Evolutionary conservation across 306 rosid species (phyloP).

Genomic region (Dryas octopetala): DNA sequence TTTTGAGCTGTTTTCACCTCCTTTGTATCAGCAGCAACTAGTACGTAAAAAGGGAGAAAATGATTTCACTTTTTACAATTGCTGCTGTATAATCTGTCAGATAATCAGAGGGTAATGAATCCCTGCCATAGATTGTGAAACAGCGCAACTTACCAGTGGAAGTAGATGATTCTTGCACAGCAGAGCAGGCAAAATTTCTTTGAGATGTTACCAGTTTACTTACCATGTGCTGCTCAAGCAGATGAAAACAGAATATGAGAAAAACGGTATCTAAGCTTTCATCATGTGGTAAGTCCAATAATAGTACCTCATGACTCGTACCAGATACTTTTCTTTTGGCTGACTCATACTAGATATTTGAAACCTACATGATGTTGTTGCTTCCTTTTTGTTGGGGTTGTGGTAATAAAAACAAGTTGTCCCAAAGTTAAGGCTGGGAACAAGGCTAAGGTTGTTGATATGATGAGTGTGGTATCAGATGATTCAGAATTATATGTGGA

Average conservation of each 20-base stretch:
- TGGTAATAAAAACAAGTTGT: background rate
- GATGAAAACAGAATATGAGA: conserved; percentile 7
- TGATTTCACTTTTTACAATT: conserved; percentile 15
- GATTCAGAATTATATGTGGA: no score
- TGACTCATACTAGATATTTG: background rate
- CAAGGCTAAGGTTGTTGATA: background rate
- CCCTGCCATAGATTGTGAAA: conserved; percentile 4
- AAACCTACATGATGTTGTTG: background rate
- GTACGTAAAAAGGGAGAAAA: conserved; percentile 10
- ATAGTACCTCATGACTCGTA: background rate
- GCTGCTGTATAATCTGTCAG: background rate
- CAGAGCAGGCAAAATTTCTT: conserved; percentile 60
- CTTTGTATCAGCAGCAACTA: conserved; percentile 54
- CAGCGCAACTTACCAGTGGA: conserved; percentile 50
- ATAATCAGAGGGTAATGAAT: conserved; percentile 3
- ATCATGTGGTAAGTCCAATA: background rate
- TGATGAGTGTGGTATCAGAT: no score
- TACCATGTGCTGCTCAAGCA: conserved; percentile 35
- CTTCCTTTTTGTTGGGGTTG: background rate
- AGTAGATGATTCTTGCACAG: conserved; percentile 86
- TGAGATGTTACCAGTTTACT: conserved; percentile 36
- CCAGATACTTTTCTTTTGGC: no score
- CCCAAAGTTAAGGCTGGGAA: background rate
- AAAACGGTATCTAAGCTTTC: background rate
- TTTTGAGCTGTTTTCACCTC: conserved; percentile 54